Percentiles rank a stretch among this genome's conserved stretches.
phyloP scores from a whole-genome alignment of 106 monocot genomes.

The Amphibolis antarctica region DNA sequence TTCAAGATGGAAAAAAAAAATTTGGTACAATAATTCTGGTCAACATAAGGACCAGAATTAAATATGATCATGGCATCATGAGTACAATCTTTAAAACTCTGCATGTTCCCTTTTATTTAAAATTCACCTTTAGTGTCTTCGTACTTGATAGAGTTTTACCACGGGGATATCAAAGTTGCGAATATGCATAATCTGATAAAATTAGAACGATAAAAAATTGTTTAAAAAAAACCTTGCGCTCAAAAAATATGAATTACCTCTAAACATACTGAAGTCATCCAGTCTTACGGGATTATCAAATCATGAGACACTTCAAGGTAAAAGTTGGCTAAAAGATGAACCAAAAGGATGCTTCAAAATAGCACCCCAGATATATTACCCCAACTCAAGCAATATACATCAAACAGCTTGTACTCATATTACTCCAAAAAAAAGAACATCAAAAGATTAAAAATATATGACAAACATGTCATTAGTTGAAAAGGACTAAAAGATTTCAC shows the following conservation, averaged over 20 bases:
- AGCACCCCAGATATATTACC: background rate
- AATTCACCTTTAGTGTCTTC: background rate
- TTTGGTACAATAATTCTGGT: too few relatives aligned
- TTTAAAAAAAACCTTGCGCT: too few relatives aligned
- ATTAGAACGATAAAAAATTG: too few relatives aligned
- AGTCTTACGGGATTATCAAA: background rate
- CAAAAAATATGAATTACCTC: too few relatives aligned
- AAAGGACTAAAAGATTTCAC: conserved; percentile 60
- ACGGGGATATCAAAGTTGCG: too few relatives aligned
- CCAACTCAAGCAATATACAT: background rate
- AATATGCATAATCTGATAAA: too few relatives aligned
- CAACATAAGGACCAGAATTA: background rate
- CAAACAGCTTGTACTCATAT: background rate
- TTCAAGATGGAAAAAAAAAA: background rate
- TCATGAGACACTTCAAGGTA: too few relatives aligned
- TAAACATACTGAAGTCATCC: background rate
- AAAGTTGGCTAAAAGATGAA: too few relatives aligned
- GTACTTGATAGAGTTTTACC: too few relatives aligned
- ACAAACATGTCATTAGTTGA: background rate
- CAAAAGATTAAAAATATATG: background rate
- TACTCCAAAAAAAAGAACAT: background rate
- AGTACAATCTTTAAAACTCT: background rate
- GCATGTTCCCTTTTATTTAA: background rate
- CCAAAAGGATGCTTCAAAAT: too few relatives aligned
- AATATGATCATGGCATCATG: background rate